These are phyloP conservation scores for Dicorynia guianensis DNA, from an alignment of 306 rosid genomes.

Conservation along the genomic window DNA sequence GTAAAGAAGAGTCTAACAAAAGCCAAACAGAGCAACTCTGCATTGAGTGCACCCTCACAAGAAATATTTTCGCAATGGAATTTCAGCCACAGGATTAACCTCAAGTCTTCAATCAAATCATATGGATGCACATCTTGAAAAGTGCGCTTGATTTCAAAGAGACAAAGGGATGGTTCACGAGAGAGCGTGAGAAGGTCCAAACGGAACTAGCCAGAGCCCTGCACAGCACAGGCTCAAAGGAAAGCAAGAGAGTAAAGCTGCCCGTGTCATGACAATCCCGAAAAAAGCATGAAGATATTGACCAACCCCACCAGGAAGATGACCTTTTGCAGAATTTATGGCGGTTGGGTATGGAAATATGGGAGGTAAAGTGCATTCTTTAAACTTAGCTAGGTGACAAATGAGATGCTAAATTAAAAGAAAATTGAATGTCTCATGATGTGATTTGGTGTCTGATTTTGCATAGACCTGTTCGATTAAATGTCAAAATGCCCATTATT, in stretches of 20 bases:
- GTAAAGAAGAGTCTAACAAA: constrained; percentile 34
- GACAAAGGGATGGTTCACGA: constrained; percentile 43
- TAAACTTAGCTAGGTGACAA: constrained; percentile 41
- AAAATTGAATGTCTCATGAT: constrained; percentile 32
- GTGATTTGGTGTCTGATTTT: constrained; percentile 37
- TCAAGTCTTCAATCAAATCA: constrained; percentile 29
- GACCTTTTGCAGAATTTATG: constrained; percentile 26
- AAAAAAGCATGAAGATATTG: constrained; percentile 52
- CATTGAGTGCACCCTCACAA: constrained; percentile 16
- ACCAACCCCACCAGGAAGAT: constrained; percentile 33
- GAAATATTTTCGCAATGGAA: not conserved
- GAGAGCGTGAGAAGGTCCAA: constrained; percentile 43
- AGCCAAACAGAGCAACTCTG: constrained; percentile 24
- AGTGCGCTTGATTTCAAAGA: constrained; percentile 37
- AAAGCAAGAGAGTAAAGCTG: constrained; percentile 49
- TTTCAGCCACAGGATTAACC: constrained; percentile 21
- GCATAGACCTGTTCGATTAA: constrained; percentile 11
- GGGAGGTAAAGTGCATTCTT: constrained; percentile 16
- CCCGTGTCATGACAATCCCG: constrained; percentile 41
- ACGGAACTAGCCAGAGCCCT: constrained; percentile 25
- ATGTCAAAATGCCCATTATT: constrained; percentile 44
- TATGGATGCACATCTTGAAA: constrained; percentile 37
- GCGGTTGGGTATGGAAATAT: not conserved
- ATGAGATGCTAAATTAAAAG: constrained; percentile 25
- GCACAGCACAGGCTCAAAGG: constrained; percentile 38